Base-by-base conservation (phyloP, 495 filamentous ascomycete species). In the Delitschia confertaspora region DNA sequence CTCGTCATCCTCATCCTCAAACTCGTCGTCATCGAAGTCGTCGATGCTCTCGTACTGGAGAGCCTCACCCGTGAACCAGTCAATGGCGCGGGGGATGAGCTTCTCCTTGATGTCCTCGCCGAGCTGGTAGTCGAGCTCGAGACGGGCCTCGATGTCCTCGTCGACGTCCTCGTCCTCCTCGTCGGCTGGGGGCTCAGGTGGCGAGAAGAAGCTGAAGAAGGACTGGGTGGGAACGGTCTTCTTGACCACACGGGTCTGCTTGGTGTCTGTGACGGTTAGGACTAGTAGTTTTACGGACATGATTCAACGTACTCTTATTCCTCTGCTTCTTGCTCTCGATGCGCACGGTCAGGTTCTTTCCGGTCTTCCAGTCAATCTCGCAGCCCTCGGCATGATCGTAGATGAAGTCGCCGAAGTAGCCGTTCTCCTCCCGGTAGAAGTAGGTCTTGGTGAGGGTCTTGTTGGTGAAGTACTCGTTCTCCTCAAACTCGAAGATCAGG, bases 31-130 rank as follows among this genome's bases (percentile, higher is more conserved):
- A 43, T 93, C 88, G 49, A 82, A 68, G 25, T 93, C 85, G 40
- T 89, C 85, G 4, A 95, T 56, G 58, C 94, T 89, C 73, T 99
- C 93, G 47, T 85, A 99, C 55, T 93, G 91, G 50, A 96, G 78
- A 42, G 93, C 93, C 68, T 99, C 91, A 29, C 93, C 93, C 31
- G 93, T 99, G 68, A 96, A 99, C 93, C 93, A 99, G 66, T 96
- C 93, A 58, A 99, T 89, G 13, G 93, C 93, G 56, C 88, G 88
- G 42, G 93, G 93, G 56, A 99, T 99, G 45, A 99, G 75, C 68
- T 99, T 99, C 75, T 99, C 93, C 72, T 99, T 99, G 65, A 99
- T 95, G 63, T 99, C 93, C 68, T 99, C 93, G 42, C 93, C 93
- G 33, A 99, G 83, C 64, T 95, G 89, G 63, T 99, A 99, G 65